Percentiles rank a stretch among this genome's conserved stretches.
These are phyloP conservation scores for Hygrocybe punicea DNA, from an alignment of 768 basidiomycete species.

Conservation along the genomic window DNA sequence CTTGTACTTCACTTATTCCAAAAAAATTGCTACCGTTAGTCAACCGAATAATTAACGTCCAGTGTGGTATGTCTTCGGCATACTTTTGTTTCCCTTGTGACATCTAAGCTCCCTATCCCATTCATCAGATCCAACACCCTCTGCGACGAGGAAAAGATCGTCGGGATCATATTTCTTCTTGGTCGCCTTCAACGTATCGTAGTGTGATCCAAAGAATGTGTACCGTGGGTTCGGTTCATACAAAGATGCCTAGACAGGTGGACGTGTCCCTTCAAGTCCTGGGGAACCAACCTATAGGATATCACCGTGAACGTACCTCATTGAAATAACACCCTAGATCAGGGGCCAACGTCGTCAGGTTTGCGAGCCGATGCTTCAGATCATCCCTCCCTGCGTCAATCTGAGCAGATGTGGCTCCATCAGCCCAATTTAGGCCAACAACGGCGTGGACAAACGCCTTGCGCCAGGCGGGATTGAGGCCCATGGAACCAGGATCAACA, in stretches of 20 bases:
- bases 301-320: constrained; percentile 32
- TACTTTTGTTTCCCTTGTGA: too few species aligned
- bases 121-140: constrained; percentile 50
- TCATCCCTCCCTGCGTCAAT: constrained; percentile 18
- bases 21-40: too few species aligned
- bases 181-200: constrained; percentile 37
- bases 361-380: constrained; percentile 19
- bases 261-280: background rate
- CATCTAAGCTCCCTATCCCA: constrained; percentile 40
- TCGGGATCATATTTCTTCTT: constrained; percentile 46
- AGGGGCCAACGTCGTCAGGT: constrained; percentile 28
- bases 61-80: too few species aligned
- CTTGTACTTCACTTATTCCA: too few species aligned
- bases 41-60: too few species aligned
- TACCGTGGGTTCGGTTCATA: constrained; percentile 41
- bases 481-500: constrained; percentile 38
- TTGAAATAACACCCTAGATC: constrained; percentile 47
- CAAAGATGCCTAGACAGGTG: constrained; percentile 37
- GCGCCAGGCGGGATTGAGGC: constrained; percentile 50
- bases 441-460: constrained; percentile 35
- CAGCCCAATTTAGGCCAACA: constrained; percentile 24
- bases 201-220: constrained; percentile 48
- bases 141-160: constrained; percentile 44
- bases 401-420: constrained; percentile 23
- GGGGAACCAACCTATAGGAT: background rate